These are phyloP conservation scores for Chlamydomonas reinhardtii DNA, from an alignment of 163 green algal genomes.

Conservation along the genomic window DNA sequence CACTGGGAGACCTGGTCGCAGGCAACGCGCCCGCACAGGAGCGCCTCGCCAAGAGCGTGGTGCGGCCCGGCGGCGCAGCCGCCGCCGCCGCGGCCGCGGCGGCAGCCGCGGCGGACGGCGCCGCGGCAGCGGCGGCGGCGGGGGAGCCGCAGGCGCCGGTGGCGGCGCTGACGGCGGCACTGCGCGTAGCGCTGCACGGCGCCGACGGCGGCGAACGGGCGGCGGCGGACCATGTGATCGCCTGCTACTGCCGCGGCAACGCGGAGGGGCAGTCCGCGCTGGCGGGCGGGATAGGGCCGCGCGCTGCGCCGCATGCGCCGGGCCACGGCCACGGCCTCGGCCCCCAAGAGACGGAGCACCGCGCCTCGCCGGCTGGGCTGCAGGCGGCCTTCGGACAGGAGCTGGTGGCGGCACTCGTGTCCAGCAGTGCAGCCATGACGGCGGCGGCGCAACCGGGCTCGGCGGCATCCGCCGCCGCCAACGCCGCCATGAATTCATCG, in stretches of 20 bases:
- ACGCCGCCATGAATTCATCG: neutral
- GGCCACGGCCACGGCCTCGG: neutral
- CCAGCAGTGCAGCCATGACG: neutral
- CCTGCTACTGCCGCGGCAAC: slow-evolving; percentile 77
- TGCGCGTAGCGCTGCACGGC: slow-evolving; percentile 62
- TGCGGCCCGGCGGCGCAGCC: slow-evolving; percentile 13
- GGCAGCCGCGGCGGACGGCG: neutral
- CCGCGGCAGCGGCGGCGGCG: neutral
- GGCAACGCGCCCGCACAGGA: slow-evolving; percentile 58
- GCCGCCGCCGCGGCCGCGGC: neutral
- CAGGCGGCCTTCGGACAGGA: slow-evolving; percentile 63
- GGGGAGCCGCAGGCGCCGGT: neutral
- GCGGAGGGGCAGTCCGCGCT: slow-evolving; percentile 73
- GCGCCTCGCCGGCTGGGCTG: neutral
- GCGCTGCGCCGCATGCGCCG: neutral
- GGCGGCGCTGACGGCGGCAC: slow-evolving; percentile 42
- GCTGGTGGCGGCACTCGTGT: slow-evolving; percentile 54
- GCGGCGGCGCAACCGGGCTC: neutral
- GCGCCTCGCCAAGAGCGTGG: slow-evolving; percentile 54
- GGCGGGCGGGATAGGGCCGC: slow-evolving; percentile 65
- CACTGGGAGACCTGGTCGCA: slow-evolving; percentile 65
- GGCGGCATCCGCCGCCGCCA: neutral
- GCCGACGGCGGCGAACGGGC: slow-evolving; percentile 60
- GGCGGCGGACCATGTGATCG: slow-evolving; percentile 73
- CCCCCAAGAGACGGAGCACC: neutral